These are phyloP conservation scores for Cryphonectria parasitica DNA, from an alignment of 2,329 filamentous ascomycete species.

Conservation along the genomic window DNA sequence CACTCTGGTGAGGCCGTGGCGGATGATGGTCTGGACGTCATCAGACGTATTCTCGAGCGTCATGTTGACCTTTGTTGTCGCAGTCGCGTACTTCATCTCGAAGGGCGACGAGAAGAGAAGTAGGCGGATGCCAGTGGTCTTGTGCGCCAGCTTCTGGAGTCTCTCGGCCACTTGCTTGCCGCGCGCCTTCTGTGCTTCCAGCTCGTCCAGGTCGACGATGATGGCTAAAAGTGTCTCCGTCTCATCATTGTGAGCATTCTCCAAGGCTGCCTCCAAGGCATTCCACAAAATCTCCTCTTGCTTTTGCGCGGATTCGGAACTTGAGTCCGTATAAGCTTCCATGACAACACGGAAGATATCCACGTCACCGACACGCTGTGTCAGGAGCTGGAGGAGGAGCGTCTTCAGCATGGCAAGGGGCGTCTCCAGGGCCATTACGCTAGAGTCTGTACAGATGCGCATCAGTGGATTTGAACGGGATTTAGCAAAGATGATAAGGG, in stretches of 20 bases:
- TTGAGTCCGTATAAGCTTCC: background rate
- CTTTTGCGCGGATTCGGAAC: background rate
- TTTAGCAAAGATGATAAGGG: background rate
- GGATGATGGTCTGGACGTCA: conserved; percentile 11
- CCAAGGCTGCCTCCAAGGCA: background rate
- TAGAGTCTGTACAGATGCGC: background rate
- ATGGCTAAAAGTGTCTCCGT: conserved; percentile 3
- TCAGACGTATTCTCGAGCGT: conserved; percentile 3
- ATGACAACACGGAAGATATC: conserved; percentile 7
- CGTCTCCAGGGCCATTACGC: conserved; percentile 10
- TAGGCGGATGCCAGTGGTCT: conserved; percentile 5
- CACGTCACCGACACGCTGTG: conserved; percentile 1
- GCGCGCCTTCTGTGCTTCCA: conserved; percentile 4
- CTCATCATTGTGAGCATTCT: background rate
- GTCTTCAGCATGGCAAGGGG: conserved; percentile 11
- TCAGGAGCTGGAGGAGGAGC: conserved; percentile 9
- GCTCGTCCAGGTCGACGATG: conserved; percentile 8
- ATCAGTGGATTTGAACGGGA: background rate
- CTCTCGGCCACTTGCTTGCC: conserved; percentile 7
- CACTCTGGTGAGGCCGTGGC: conserved; percentile 1
- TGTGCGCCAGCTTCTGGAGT: conserved; percentile 6
- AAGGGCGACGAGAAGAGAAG: conserved; percentile 5
- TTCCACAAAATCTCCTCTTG: conserved; percentile 7
- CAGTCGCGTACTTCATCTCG: background rate
- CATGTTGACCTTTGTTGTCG: conserved; percentile 6